phyloP scores from a whole-genome alignment of 139 green algal species.

The Volvox reticuliferus region DNA sequence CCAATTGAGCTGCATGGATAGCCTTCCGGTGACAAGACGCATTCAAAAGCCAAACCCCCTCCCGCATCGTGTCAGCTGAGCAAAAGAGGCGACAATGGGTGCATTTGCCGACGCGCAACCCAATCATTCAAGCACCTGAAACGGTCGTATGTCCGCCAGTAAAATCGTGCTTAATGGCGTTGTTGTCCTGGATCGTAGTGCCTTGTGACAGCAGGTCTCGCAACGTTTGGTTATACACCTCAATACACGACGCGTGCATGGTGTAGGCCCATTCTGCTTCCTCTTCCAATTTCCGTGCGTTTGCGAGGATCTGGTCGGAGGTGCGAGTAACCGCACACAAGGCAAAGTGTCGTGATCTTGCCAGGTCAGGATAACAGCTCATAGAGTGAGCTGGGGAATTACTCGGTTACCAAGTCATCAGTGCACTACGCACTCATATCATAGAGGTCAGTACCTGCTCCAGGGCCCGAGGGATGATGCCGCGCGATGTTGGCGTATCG shows the following conservation, averaged over 20 bases:
- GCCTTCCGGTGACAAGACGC: too few relatives aligned
- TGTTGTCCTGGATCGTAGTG: slow-evolving; percentile 67
- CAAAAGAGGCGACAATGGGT: too few relatives aligned
- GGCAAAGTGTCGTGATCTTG: too few relatives aligned
- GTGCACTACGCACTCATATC: too few relatives aligned
- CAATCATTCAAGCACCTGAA: slow-evolving; percentile 50
- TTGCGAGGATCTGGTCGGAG: slow-evolving; percentile 77
- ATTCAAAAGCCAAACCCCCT: too few relatives aligned
- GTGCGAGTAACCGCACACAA: too few relatives aligned
- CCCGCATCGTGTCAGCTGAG: too few relatives aligned
- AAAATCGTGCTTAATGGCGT: slow-evolving; percentile 90
- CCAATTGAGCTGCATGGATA: too few relatives aligned
- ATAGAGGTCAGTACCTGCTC: slow-evolving; percentile 67
- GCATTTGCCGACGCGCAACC: too few relatives aligned
- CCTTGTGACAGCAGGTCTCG: slow-evolving; percentile 82
- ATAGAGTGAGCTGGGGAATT: too few relatives aligned
- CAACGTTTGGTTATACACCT: slow-evolving; percentile 71
- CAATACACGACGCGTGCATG: slow-evolving; percentile 92
- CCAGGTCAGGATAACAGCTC: too few relatives aligned
- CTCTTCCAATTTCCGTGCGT: slow-evolving; percentile 63
- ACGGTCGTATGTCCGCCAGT: slow-evolving; percentile 84
- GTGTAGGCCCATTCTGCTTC: slow-evolving; percentile 89
- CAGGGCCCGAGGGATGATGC: slow-evolving; percentile 93
- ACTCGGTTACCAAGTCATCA: too few relatives aligned
- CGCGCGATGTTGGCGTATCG: slow-evolving; percentile 59